These are phyloP conservation scores for Dictyostelium purpureum DNA, from an alignment of 78 protist species.

Conservation along the genomic window DNA sequence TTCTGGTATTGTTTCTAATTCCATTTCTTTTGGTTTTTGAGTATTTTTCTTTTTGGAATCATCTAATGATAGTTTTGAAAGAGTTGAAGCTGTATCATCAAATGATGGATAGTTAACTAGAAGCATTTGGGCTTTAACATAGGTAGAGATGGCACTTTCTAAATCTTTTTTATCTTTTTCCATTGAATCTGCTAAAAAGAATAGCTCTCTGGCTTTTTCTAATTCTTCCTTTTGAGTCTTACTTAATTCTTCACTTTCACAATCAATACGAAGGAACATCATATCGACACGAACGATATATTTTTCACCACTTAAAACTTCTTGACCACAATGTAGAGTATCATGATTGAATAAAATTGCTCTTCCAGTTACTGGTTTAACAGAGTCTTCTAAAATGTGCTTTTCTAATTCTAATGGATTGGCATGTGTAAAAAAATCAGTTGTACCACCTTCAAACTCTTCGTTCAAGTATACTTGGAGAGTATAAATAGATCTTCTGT, in stretches of 20 bases:
- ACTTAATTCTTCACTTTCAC: neutral
- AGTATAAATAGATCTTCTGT: constrained; percentile 51
- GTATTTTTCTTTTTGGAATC: neutral
- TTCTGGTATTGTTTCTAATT: constrained; percentile 13
- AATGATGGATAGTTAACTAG: constrained; percentile 13
- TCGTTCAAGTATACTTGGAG: constrained; percentile 63
- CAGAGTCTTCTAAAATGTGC: constrained; percentile 30
- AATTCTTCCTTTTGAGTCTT: neutral
- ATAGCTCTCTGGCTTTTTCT: neutral
- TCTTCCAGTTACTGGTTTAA: constrained; percentile 27
- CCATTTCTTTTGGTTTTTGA: neutral
- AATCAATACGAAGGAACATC: constrained; percentile 74
- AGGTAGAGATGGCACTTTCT: constrained; percentile 2
- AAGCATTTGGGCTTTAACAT: constrained; percentile 55
- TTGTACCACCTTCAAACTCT: constrained; percentile 61
- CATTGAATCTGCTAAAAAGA: constrained; percentile 35
- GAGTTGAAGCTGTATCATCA: neutral
- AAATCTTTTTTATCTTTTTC: constrained; percentile 54
- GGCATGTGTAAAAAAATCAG: constrained; percentile 24
- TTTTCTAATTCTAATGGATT: constrained; percentile 26
- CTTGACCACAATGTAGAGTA: constrained; percentile 60
- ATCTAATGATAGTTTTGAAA: neutral
- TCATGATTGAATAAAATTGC: constrained; percentile 76
- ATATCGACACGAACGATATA: constrained; percentile 72
- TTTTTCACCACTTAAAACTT: constrained; percentile 20